phyloP scores from a whole-genome alignment of 129 eudicot species.

The Centella asiatica region DNA sequence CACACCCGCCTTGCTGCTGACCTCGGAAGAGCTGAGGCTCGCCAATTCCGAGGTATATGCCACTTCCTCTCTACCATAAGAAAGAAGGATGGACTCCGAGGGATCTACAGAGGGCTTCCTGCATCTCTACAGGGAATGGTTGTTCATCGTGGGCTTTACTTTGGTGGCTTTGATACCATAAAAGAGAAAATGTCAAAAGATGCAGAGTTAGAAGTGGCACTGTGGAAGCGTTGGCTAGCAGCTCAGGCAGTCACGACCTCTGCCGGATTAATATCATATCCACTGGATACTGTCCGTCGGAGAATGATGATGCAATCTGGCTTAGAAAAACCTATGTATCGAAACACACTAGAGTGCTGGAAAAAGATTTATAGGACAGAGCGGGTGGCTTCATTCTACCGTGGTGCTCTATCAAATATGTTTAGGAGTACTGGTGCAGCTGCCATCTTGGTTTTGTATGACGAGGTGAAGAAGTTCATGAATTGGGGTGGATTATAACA shows the following conservation, averaged over 20 bases:
- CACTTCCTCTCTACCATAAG: slow-evolving; percentile 68
- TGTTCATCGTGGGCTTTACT: slow-evolving; percentile 88
- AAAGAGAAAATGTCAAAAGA: slow-evolving; percentile 59
- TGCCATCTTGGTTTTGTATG: slow-evolving; percentile 88
- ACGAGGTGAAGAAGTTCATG: slow-evolving; percentile 89
- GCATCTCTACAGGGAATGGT: slow-evolving; percentile 97
- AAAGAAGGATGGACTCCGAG: slow-evolving; percentile 63
- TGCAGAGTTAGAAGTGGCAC: slow-evolving; percentile 39
- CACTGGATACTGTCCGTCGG: slow-evolving; percentile 88
- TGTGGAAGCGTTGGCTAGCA: slow-evolving; percentile 92
- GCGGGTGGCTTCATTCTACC: slow-evolving; percentile 73
- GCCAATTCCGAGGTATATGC: slow-evolving; percentile 77
- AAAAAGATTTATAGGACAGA: slow-evolving; percentile 54
- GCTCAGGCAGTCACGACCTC: slow-evolving; percentile 90
- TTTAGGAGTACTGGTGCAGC: slow-evolving; percentile 99
- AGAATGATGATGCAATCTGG: slow-evolving; percentile 99
- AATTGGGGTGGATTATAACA: slow-evolving; percentile 52
- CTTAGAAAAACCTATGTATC: slow-evolving; percentile 54
- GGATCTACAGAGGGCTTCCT: slow-evolving; percentile 85
- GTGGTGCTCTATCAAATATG: slow-evolving; percentile 88
- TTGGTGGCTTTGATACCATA: slow-evolving; percentile 89
- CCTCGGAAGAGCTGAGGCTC: slow-evolving; percentile 56
- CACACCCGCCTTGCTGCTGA: slow-evolving; percentile 98
- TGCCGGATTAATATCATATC: slow-evolving; percentile 78
- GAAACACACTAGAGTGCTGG: slow-evolving; percentile 76